A percentile compares a stretch with the other conserved stretches of the same genome.
Conservation (phyloP, 163 green algal species). For the Scenedesmus sp. region DNA sequence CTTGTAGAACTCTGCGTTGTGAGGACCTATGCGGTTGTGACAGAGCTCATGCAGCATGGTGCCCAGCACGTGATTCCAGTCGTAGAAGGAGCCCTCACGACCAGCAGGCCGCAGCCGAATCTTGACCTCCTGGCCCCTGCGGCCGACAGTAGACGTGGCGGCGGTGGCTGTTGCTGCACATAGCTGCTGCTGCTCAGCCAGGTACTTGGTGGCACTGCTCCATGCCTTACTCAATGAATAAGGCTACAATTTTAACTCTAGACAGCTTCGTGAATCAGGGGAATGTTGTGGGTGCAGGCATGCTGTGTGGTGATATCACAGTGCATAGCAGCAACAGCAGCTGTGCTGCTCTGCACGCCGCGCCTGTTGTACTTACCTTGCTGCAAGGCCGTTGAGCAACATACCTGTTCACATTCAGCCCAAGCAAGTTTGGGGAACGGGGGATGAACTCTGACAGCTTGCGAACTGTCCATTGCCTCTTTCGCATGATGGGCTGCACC, state of each 20-base stretch:
- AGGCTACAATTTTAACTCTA: no score
- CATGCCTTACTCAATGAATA: no score
- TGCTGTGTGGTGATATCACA: background rate
- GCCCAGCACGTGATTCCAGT: constrained; percentile 84
- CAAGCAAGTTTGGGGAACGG: constrained; percentile 76
- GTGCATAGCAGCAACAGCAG: background rate
- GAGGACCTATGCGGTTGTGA: constrained; percentile 81
- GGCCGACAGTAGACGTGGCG: background rate
- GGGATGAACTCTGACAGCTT: constrained; percentile 88
- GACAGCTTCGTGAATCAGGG: no score
- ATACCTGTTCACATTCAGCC: constrained; percentile 76
- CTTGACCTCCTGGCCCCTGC: constrained; percentile 45
- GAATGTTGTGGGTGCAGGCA: background rate
- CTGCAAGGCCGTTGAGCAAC: background rate
- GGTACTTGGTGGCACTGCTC: background rate
- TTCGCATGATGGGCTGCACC: constrained; percentile 92
- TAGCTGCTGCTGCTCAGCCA: background rate
- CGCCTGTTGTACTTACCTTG: background rate
- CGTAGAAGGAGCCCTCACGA: constrained; percentile 72
- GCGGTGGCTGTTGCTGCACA: background rate
- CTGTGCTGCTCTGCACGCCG: background rate
- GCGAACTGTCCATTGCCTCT: constrained; percentile 75
- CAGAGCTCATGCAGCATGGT: constrained; percentile 96
- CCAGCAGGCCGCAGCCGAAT: constrained; percentile 78
- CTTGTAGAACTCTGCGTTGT: constrained; percentile 85